These are phyloP conservation scores for Mimosa bimucronata DNA, from an alignment of 306 rosid species.

Conservation along the genomic window DNA sequence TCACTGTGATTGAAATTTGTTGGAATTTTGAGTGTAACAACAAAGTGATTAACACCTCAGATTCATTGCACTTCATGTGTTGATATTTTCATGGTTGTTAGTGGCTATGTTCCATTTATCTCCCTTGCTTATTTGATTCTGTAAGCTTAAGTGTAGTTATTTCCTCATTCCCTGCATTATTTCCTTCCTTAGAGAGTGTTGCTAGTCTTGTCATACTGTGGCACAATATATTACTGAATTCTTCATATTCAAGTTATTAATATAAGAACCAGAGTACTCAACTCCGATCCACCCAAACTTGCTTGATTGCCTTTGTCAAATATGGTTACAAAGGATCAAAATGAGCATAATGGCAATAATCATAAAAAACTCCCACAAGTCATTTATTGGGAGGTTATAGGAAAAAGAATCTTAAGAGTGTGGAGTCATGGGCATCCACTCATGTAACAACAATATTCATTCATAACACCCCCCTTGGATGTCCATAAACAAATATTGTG, in stretches of 20 bases:
- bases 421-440: too few species aligned
- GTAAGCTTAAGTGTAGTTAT: not conserved
- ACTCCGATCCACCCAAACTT: not conserved
- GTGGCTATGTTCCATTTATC: not conserved
- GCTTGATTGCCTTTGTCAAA: too few species aligned
- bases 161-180: not conserved
- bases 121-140: not conserved
- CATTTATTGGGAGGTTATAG: too few species aligned
- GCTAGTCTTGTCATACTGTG: not conserved
- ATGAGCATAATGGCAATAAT: too few species aligned
- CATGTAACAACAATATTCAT: too few species aligned
- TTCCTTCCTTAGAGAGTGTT: not conserved
- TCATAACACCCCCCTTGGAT: too few species aligned
- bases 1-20: conserved; percentile 26
- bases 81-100: not conserved
- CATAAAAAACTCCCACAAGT: too few species aligned
- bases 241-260: not conserved
- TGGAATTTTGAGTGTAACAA: not conserved
- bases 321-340: too few species aligned
- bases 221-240: not conserved
- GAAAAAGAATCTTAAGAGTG: too few species aligned
- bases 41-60: not conserved
- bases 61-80: not conserved
- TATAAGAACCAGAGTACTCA: not conserved
- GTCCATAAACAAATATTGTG: too few species aligned